Conservation (phyloP, 352 stramenopile species). For the Thalassiosira exigua region DNA sequence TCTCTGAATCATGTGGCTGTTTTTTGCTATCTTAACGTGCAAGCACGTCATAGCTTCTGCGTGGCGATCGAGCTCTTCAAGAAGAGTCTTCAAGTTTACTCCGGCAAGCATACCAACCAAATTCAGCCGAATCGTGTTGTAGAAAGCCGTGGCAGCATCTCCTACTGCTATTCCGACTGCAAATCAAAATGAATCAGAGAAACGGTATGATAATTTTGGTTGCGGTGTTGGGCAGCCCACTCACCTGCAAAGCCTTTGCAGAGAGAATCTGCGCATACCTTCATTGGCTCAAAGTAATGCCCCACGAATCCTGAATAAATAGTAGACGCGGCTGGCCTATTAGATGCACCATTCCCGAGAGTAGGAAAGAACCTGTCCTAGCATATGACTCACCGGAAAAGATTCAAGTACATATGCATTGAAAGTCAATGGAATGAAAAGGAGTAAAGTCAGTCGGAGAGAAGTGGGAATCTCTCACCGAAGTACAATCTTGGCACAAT, state of each 20-base stretch:
- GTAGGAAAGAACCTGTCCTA: slow-evolving; percentile 36
- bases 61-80: not conserved
- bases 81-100: not conserved
- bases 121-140: not conserved
- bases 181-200: not conserved
- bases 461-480: not conserved
- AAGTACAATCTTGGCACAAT: slow-evolving; percentile 26
- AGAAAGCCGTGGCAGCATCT: not conserved
- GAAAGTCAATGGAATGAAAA: not conserved
- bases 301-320: slow-evolving; percentile 23
- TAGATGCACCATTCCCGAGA: too few species aligned
- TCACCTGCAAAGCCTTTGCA: too few species aligned
- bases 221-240: too few species aligned
- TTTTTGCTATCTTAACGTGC: not conserved
- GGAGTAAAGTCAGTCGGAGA: not conserved
- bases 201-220: too few species aligned
- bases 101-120: not conserved
- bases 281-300: not conserved
- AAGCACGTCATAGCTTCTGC: not conserved
- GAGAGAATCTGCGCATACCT: too few species aligned
- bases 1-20: not conserved
- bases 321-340: too few species aligned
- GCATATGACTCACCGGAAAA: slow-evolving; percentile 18
- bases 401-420: not conserved
- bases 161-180: not conserved